These are phyloP conservation scores for Hypholoma fasciculare DNA, from an alignment of 768 basidiomycete species.

Conservation along the genomic window DNA sequence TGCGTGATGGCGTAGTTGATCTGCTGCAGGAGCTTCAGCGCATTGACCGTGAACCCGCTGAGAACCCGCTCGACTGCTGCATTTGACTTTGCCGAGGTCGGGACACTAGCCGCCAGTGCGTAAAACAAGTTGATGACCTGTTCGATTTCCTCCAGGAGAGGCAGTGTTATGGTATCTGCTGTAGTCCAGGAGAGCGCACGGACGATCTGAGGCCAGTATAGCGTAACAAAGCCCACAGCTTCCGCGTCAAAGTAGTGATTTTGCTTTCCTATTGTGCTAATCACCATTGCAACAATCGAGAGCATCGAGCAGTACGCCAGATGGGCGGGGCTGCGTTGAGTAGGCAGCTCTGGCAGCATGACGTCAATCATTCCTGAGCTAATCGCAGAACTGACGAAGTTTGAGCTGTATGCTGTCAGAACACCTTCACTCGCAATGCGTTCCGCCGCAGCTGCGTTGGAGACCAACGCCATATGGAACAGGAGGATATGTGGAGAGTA, in stretches of 20 bases:
- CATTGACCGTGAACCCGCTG: conserved; percentile 64
- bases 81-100: conserved; percentile 43
- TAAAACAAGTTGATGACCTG: conserved; percentile 78
- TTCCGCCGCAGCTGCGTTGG: conserved; percentile 77
- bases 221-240: conserved; percentile 80
- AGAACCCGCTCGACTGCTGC: conserved; percentile 64
- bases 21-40: conserved; percentile 78
- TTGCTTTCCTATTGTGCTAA: conserved; percentile 59
- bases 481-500: conserved; percentile 79
- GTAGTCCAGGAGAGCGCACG: conserved; percentile 82
- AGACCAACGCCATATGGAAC: conserved; percentile 85
- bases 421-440: conserved; percentile 83
- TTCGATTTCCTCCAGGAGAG: conserved; percentile 82
- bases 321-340: conserved; percentile 79
- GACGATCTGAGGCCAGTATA: conserved; percentile 80
- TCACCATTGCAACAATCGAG: conserved; percentile 71
- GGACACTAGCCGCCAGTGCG: conserved; percentile 62
- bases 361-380: conserved; percentile 74
- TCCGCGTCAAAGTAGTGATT: conserved; percentile 84
- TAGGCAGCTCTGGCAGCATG: conserved; percentile 65
- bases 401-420: conserved; percentile 80
- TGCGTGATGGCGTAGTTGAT: conserved; percentile 90
- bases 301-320: conserved; percentile 84
- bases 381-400: conserved; percentile 73
- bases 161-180: conserved; percentile 71